Percentiles rank a stretch among this genome's conserved stretches.
These are phyloP conservation scores for Dimargaris cristalligena DNA, from an alignment of 192 early-diverging fungal species.

Conservation along the genomic window DNA sequence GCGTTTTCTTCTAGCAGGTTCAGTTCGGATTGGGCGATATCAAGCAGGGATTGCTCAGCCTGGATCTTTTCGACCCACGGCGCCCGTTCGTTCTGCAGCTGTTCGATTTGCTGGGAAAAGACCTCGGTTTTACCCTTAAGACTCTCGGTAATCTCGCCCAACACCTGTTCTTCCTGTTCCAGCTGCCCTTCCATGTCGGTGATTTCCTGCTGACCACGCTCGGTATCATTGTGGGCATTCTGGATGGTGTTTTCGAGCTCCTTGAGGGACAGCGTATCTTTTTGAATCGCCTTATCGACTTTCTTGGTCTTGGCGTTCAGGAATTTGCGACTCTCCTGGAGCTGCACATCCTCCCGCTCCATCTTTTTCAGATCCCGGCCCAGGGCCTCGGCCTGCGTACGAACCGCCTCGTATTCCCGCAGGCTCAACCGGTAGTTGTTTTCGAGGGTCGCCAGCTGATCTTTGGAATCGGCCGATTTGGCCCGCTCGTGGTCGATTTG, in stretches of 20 bases:
- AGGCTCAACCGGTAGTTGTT: slow-evolving; percentile 30
- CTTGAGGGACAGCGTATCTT: slow-evolving; percentile 36
- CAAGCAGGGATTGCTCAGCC: slow-evolving; percentile 48
- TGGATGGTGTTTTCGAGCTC: slow-evolving; percentile 48
- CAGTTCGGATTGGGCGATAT: slow-evolving; percentile 65
- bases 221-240: slow-evolving; percentile 48
- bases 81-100: slow-evolving; percentile 64
- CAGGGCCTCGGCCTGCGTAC: slow-evolving; percentile 37
- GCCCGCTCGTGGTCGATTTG: slow-evolving; percentile 39
- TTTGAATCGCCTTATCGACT: slow-evolving; percentile 42
- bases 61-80: slow-evolving; percentile 80
- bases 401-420: slow-evolving; percentile 46
- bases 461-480: slow-evolving; percentile 40
- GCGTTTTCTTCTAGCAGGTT: slow-evolving; percentile 52
- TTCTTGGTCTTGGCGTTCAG: slow-evolving; percentile 65
- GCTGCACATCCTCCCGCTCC: slow-evolving; percentile 67
- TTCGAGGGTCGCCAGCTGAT: slow-evolving; percentile 45
- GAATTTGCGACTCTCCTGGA: slow-evolving; percentile 76
- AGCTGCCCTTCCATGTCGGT: slow-evolving; percentile 43
- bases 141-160: slow-evolving; percentile 64
- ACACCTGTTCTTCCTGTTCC: slow-evolving; percentile 39
- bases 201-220: slow-evolving; percentile 36
- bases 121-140: slow-evolving; percentile 76
- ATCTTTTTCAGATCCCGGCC: slow-evolving; percentile 40
- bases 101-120: slow-evolving; percentile 65